Evolutionary conservation across 2,329 filamentous ascomycete genomes (phyloP), one percentile per base, ranked within the genome.

Genomic region (Bimuria novae-zelandiae): DNA sequence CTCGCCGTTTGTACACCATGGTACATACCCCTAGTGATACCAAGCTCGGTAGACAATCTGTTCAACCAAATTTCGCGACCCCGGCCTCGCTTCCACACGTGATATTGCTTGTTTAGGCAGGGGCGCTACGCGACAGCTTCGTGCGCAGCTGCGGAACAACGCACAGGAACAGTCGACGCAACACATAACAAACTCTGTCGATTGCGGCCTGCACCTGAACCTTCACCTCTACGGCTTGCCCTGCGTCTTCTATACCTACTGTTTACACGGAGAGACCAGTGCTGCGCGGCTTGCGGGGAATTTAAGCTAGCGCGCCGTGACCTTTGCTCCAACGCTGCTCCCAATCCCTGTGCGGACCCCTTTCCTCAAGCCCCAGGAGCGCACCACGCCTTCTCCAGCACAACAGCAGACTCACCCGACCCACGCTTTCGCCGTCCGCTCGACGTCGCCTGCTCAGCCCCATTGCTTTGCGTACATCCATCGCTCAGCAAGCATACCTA

Each of bases 281-380:
- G 56, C 55, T 51, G 62, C 59, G 62, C 27, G 41, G 47, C 41
- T 39, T 43, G 51, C 54, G 55, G 59, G 63, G 66, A 68, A 60
- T 71, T 70, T 67, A 61, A 59, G 59, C 59, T 58, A 65, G 67
- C 42, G 46, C 41, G 40, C 25, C 71, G 66, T 62, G 69, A 61
- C 61, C 60, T 61, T 60, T 43, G 42, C 53, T 65, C 56, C 52
- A 64, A 68, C 64, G 64, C 64, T 65, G 68, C 62, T 66, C 59
- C 54, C 61, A 63, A 72, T 70, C 70, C 71, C 66, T 71, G 69
- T 59, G 57, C 64, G 61, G 70, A 69, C 68, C 70, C 70, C 68
- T 73, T 73, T 72, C 67, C 68, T 65, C 63, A 62, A 61, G 54
- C 61, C 54, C 59, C 55, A 61, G 52, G 61, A 65, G 61, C 33